These are phyloP conservation scores for Meira miltonrushii DNA, from an alignment of 1,284 basidiomycete species.

Conservation along the genomic window DNA sequence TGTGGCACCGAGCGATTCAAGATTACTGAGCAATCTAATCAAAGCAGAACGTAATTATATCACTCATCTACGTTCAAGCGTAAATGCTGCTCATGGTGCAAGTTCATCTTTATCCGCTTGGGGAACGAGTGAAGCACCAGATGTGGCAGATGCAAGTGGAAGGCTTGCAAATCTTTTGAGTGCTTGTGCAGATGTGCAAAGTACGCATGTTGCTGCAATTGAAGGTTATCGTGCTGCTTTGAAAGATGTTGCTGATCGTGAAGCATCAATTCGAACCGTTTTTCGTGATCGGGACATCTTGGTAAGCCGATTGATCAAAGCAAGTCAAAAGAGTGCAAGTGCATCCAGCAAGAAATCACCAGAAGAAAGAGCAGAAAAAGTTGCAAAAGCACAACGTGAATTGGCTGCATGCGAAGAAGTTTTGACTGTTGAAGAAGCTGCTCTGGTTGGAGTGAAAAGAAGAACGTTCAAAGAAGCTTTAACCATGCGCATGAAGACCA, in stretches of 20 bases:
- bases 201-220: conserved; percentile 52
- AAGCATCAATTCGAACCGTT: conserved; percentile 53
- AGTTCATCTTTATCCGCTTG: conserved; percentile 53
- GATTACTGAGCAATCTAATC: conserved; percentile 53
- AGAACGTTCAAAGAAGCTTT: conserved; percentile 54
- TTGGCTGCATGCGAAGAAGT: conserved; percentile 54
- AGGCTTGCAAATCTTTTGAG: conserved; percentile 50
- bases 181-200: conserved; percentile 50
- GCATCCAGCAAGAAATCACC: conserved; percentile 18
- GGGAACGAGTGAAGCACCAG: conserved; percentile 53
- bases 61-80: conserved; percentile 33
- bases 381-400: conserved; percentile 53
- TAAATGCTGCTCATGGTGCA: conserved; percentile 36
- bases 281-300: conserved; percentile 55
- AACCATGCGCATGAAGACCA: conserved; percentile 53
- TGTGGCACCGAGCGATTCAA: conserved; percentile 41
- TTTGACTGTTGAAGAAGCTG: conserved; percentile 51
- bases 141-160: conserved; percentile 49
- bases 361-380: conserved; percentile 48
- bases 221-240: conserved; percentile 53
- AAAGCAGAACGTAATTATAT: conserved; percentile 53
- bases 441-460: conserved; percentile 53
- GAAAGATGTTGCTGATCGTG: conserved; percentile 54
- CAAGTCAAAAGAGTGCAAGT: conserved; percentile 44
- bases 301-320: conserved; percentile 54